Evolutionary conservation across 2,329 filamentous ascomycete species (phyloP), one percentile per base, ranked within the genome.

Genomic region (Zymoseptoria ardabiliae): DNA sequence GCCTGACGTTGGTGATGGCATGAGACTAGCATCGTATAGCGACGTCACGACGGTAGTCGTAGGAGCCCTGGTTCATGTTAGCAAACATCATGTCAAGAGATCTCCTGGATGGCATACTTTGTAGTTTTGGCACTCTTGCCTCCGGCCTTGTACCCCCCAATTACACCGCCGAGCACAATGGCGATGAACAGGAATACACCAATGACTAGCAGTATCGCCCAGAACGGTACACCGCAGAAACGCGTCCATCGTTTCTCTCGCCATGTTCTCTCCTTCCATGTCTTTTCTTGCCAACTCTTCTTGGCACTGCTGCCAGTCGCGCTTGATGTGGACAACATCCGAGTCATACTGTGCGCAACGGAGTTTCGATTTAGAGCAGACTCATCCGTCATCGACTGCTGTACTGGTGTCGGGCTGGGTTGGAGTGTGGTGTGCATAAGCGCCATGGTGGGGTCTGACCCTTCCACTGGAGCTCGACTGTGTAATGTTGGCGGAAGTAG

Each of bases 1-100:
- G 23, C 79, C 74, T 20, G 88, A 75, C 54, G 79, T 78, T 1
- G 78, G 82, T 6, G 80, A 76, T 3, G 77, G 65, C 3, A 87
- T 75, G 62, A 65, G 61, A 62, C 70, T 72, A 65, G 69, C 70
- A 67, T 72, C 70, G 61, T 69, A 71, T 41, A 71, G 60, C 55
- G 69, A 68, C 53, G 68, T 66, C 49, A 65, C 64, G 25, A 67
- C 61, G 19, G 48, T 52, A 30, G 53, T 45, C 1, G 59, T 60
- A 25, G 62, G 13, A 45, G 35, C 13, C 35, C 35, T 45, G 17
- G 17, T 45, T 17, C 52, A 20, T 13, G 22, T 54, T 25, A 25
- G 21, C n/a, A 11, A 25, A 10, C 4, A 17, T 17, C 7, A 20
- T 13, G 22, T 35, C 52, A 21, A 10, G 20, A 50, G 35, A 45